phyloP scores from a whole-genome alignment of 805 yeast species.

The Hanseniaspora valbyensis region DNA sequence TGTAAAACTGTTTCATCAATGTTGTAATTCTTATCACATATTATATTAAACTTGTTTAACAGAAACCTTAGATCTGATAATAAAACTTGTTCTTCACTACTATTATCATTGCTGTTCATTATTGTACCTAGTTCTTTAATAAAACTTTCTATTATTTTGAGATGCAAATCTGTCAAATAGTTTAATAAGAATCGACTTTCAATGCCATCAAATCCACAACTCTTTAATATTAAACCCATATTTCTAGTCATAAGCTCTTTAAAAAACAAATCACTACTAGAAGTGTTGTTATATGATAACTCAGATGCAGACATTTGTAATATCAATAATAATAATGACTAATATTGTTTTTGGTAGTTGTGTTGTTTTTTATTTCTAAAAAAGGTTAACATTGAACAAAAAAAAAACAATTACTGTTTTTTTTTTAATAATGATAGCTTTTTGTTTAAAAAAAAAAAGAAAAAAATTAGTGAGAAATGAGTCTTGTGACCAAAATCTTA shows the following conservation, averaged over 20 bases:
- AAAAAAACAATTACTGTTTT: too few species aligned
- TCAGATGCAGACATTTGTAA: not conserved
- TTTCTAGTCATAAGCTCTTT: conserved; percentile 3
- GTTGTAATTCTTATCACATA: not conserved
- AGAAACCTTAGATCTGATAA: not conserved
- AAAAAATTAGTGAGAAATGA: too few species aligned
- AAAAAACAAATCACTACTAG: not conserved
- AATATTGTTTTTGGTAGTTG: too few species aligned
- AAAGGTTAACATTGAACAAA: too few species aligned
- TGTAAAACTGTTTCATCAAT: conserved; percentile 8
- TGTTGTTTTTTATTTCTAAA: too few species aligned
- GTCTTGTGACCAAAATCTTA: too few species aligned
- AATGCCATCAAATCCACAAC: conserved; percentile 6
- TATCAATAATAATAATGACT: too few species aligned
- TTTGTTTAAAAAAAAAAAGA: too few species aligned
- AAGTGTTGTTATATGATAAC: not conserved
- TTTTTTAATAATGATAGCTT: too few species aligned
- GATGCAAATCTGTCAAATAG: conserved; percentile 6
- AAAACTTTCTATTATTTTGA: not conserved
- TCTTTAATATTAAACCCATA: not conserved
- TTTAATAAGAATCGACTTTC: not conserved
- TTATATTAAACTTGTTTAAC: not conserved
- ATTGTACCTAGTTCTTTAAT: not conserved
- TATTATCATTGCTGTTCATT: not conserved
- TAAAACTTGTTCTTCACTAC: not conserved